Evolutionary conservation across 2,329 filamentous ascomycete species (phyloP).

Genomic region (Dactylonectria estremocensis): DNA sequence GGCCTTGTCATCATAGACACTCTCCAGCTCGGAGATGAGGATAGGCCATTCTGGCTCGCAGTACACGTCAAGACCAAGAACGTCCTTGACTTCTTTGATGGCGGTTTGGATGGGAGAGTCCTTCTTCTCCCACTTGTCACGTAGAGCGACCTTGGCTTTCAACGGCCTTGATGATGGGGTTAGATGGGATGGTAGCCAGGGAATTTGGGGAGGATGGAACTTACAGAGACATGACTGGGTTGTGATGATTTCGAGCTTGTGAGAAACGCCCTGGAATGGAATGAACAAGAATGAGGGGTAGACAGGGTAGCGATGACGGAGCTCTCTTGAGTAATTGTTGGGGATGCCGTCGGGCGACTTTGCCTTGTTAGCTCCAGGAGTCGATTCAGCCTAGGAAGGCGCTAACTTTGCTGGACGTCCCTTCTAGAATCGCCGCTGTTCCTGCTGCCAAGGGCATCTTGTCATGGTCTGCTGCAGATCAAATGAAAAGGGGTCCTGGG

Average conservation of each 20-base stretch:
- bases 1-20: slow-evolving; percentile 57
- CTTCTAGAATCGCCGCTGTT: too few species aligned
- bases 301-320: neutral
- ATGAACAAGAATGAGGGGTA: slow-evolving; percentile 17
- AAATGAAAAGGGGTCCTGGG: slow-evolving; percentile 4
- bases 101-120: slow-evolving; percentile 53
- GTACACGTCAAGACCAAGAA: slow-evolving; percentile 58
- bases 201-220: neutral
- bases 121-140: slow-evolving; percentile 59
- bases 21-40: slow-evolving; percentile 56
- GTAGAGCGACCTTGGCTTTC: slow-evolving; percentile 59
- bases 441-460: too few species aligned
- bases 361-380: neutral
- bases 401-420: too few species aligned
- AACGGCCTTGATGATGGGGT: slow-evolving; percentile 55
- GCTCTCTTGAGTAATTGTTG: neutral
- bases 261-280: neutral
- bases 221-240: slow-evolving; percentile 36
- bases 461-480: neutral
- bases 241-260: neutral
- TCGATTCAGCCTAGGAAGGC: neutral
- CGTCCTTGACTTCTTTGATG: slow-evolving; percentile 49
- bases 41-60: slow-evolving; percentile 62
- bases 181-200: neutral
- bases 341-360: neutral